These are phyloP conservation scores for Chenopodium formosanum DNA, from an alignment of 148 eudicot genomes.

Conservation along the genomic window DNA sequence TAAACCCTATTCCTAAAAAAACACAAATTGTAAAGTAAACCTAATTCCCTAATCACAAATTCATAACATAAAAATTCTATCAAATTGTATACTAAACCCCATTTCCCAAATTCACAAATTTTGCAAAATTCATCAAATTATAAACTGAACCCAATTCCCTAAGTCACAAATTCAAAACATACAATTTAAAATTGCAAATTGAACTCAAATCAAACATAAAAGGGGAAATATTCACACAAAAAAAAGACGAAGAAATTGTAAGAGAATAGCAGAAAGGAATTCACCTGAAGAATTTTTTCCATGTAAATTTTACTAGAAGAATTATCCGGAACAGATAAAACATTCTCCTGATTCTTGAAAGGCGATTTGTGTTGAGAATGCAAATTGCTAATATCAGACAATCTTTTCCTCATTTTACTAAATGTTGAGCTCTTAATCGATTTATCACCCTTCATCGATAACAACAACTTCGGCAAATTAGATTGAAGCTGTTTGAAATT, in stretches of 20 bases:
- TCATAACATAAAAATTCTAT: background rate
- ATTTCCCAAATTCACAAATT: background rate
- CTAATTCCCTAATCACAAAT: background rate
- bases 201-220: background rate
- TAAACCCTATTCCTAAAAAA: too few species aligned
- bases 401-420: constrained; percentile 45
- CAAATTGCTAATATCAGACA: constrained; percentile 66
- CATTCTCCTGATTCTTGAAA: constrained; percentile 19
- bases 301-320: constrained; percentile 39
- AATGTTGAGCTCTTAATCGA: constrained; percentile 53
- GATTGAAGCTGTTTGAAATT: background rate
- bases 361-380: constrained; percentile 49
- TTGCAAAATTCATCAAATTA: too few species aligned
- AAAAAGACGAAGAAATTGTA: background rate
- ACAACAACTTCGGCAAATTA: constrained; percentile 13
- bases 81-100: background rate
- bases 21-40: too few species aligned
- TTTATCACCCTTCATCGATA: constrained; percentile 22
- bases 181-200: background rate
- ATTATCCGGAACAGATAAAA: background rate
- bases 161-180: background rate
- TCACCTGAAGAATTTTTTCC: constrained; percentile 55
- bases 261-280: background rate
- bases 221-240: background rate
- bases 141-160: too few species aligned